Evolutionary conservation across 2,329 filamentous ascomycete genomes (phyloP), one percentile per base, ranked within the genome.

Genomic region (Aspergillus hiratsukae): DNA sequence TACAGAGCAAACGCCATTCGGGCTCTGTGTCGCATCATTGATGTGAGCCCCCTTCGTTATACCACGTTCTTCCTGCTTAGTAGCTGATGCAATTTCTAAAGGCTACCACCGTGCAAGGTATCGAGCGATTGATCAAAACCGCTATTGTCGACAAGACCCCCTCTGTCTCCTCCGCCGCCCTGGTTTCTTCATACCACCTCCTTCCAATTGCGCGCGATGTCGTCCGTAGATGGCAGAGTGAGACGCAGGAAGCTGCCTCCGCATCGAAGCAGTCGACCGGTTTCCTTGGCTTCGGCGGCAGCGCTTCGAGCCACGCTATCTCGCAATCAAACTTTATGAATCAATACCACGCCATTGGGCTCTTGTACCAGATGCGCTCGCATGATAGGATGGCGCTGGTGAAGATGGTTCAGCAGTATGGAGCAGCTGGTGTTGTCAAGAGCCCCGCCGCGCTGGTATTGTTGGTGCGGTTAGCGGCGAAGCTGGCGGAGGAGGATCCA

Each of bases 371-470:
- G 78, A 97, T 97, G 91, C 89, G 94, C 69, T 89, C 89, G 68
- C 92, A 97, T 74, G 94, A 99, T 75, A 87, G 94, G 68, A 99
- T 99, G 94, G 92, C 94, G 23, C 79, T 99, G 66, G 93, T 97
- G 59, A 99, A 99, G 83, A 97, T 99, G 94, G 93, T 99, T n/a
- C 94, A 99, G 79, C 94, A 99, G 75, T 97, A 97, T 72, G 91
- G 91, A 52, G 87, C 88, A 53, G 85, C 91, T 17, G 94, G 94
- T 57, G 91, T 91, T 10, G 88, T 97, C 60, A 97, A 97, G 85
- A 97, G 90, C 75, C 91, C 94, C 21, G 90, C 93, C 58, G 94
- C 92, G 35, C 88, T 92, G 57, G 86, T 99, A 51, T 87, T 99
- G 84, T 83, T 99, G 28, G 94, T 99, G 54, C 85, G 94, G 65